A percentile compares a stretch with the other conserved stretches of the same genome.
These are phyloP conservation scores for Medicago ruthenica DNA, from an alignment of 306 rosid genomes.

Conservation along the genomic window DNA sequence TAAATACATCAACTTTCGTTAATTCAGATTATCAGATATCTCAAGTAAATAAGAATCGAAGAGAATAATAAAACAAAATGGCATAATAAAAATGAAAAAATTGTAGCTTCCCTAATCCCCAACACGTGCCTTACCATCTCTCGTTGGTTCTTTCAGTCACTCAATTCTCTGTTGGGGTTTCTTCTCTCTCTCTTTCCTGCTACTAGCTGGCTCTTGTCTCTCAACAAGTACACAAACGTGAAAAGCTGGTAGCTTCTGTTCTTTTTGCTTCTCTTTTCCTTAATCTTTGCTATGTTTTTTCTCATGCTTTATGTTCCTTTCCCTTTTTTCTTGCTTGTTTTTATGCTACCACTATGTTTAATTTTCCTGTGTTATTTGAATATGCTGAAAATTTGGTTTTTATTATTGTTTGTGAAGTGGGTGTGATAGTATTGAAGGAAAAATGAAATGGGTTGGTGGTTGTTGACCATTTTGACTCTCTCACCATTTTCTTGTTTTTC, in stretches of 20 bases:
- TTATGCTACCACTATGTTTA: background rate
- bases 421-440: background rate
- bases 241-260: conserved; percentile 32
- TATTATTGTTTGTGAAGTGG: background rate
- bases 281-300: background rate
- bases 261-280: conserved; percentile 9
- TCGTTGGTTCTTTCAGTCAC: conserved; percentile 44
- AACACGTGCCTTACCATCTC: conserved; percentile 49
- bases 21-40: too few species aligned
- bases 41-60: too few species aligned
- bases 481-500: conserved; percentile 4
- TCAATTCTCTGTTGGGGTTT: conserved; percentile 43
- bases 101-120: conserved; percentile 43
- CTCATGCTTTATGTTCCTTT: background rate
- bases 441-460: background rate
- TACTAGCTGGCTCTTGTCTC: conserved; percentile 5
- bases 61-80: too few species aligned
- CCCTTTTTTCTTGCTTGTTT: background rate
- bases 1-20: too few species aligned
- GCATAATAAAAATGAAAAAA: background rate
- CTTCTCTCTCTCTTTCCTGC: conserved; percentile 38
- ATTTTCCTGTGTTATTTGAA: background rate
- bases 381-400: background rate
- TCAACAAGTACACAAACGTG: conserved; percentile 36
- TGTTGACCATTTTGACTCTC: background rate